These are phyloP conservation scores for Avicennia marina DNA, from an alignment of 257 asterid genomes.

Conservation along the genomic window DNA sequence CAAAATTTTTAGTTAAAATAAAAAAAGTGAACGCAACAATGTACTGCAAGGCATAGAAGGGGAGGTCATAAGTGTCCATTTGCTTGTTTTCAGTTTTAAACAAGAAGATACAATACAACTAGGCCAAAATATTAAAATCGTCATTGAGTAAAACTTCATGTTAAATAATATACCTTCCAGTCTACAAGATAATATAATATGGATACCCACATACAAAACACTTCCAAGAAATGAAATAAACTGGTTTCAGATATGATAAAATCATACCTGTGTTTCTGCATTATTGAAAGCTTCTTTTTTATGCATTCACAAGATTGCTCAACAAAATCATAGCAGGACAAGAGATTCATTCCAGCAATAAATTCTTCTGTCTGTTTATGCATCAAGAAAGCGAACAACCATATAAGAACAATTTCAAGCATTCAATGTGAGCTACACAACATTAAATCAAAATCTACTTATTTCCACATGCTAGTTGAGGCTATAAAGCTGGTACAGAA, in stretches of 20 bases:
- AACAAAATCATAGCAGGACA: constrained; percentile 71
- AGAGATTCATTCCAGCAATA: constrained; percentile 65
- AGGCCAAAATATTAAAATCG: too few relatives aligned
- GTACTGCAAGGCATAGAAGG: too few relatives aligned
- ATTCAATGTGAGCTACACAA: neutral
- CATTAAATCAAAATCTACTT: neutral
- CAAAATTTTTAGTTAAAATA: too few relatives aligned
- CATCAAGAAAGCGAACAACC: constrained; percentile 15
- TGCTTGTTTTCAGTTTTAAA: too few relatives aligned
- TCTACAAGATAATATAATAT: neutral
- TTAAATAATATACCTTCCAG: neutral
- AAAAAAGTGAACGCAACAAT: too few relatives aligned
- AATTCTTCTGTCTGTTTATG: constrained; percentile 83
- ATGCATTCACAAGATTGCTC: constrained; percentile 64
- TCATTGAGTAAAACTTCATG: constrained; percentile 3
- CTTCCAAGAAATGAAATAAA: constrained; percentile 4
- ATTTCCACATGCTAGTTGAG: neutral
- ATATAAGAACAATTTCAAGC: constrained; percentile 18
- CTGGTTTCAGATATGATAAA: constrained; percentile 13
- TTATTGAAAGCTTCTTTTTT: constrained; percentile 60
- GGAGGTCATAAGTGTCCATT: too few relatives aligned
- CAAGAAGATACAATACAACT: too few relatives aligned
- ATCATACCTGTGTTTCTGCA: constrained; percentile 86
- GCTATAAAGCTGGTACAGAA: neutral
- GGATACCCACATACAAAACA: neutral